Base-by-base conservation (phyloP, 108 stramenopile genomes). In the Chaetoceros muelleri region DNA sequence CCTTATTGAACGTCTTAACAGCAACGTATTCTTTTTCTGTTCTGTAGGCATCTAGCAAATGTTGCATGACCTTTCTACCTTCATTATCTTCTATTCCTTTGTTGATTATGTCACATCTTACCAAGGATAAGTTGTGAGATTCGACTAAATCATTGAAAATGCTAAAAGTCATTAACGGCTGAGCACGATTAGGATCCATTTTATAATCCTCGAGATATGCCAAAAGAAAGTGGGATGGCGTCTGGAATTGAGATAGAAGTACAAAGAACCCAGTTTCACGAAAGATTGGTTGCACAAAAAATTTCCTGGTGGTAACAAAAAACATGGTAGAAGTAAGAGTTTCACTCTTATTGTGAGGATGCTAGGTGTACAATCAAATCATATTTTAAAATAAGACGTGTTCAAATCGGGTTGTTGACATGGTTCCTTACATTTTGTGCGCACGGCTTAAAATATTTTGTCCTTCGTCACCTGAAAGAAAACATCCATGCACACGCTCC, bases 181-280 rank as follows among this genome's bases (percentile, higher is more conserved):
- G 78, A 0, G 89, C 89, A 24, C 61, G 53, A 21, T 71, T 46
- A 3, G 89, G 89, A 74, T 90, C 89, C 79, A 82, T 82, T 51
- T 81, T 83, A 64, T 86, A 90, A 57, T 90, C 89, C 58, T 90
- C 89, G 0, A 90, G 60, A 58, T 80, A 81, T 3, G 89, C 85
- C 53, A 90, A 62, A 3, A 86, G 57, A 62, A 90, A 90, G 58
- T 84, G 71, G 49, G 64, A 62, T 17, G 84, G 85, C 55, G 69
- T 55, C 63, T 82, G 79, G 58, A 86, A 90, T 69, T 90, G 85
- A 54, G 76, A 79, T 5, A 90, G 50, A 48, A 90, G 55, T 79
- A 82, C 86, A 57, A 90, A 90, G 52, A 76, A 84, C 18, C 89
- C 75, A 55, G 81, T 78, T 19, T 86, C 84, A 28, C 89, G 75